Percentiles rank a stretch among this genome's conserved stretches.
Evolutionary conservation across 1,284 basidiomycete genomes (phyloP).

Genomic region (Pulveroboletus sp.): DNA sequence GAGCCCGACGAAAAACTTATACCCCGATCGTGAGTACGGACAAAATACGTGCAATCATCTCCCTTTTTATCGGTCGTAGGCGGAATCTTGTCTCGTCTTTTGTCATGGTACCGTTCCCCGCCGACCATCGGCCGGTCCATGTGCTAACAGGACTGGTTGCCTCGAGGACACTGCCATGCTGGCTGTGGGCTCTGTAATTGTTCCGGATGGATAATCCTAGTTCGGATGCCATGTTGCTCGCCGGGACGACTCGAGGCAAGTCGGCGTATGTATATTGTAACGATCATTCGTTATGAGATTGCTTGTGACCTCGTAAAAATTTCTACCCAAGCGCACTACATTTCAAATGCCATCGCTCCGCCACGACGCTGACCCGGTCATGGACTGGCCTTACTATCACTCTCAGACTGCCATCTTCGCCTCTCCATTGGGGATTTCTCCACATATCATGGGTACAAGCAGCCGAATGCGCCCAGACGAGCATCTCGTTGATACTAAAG

Average conservation of each 20-base stretch:
- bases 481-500: slow-evolving; percentile 57
- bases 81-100: slow-evolving; percentile 2
- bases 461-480: slow-evolving; percentile 49
- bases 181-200: neutral
- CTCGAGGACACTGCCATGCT: neutral
- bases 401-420: slow-evolving; percentile 54
- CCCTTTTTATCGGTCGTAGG: slow-evolving; percentile 2
- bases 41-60: slow-evolving; percentile 4
- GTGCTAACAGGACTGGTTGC: neutral
- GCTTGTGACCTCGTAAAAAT: neutral
- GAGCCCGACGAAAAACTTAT: neutral
- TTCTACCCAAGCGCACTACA: neutral
- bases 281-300: no score
- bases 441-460: slow-evolving; percentile 45
- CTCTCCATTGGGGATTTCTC: slow-evolving; percentile 67
- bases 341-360: neutral
- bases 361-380: neutral
- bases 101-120: slow-evolving; percentile 6
- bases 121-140: slow-evolving; percentile 9
- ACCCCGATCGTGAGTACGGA: slow-evolving; percentile 7
- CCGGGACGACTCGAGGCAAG: neutral
- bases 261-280: neutral
- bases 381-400: slow-evolving; percentile 43
- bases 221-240: neutral
- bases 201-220: neutral